Base-by-base conservation (phyloP, 257 asterid genomes). In the Voacanga thouarsii region DNA sequence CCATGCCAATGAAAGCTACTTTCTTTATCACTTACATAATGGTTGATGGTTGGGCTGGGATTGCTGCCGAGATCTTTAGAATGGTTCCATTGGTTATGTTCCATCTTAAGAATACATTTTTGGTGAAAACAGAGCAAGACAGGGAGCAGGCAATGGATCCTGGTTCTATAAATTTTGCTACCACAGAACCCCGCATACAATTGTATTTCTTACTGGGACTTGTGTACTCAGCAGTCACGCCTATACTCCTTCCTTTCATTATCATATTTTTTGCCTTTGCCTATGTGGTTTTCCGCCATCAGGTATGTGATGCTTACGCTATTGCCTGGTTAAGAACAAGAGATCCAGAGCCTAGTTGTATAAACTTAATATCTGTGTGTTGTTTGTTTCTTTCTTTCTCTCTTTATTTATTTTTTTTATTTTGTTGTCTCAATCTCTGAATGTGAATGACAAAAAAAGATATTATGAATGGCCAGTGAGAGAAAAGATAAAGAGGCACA, bases 31-130 rank as follows among this genome's bases (percentile, higher is more conserved):
- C 96, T 64, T 92, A 88, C 73, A 84, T 94, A 74, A 94, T 92
- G 98, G 96, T 94, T 49, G 98, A 94, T 75, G 98, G 98, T 74
- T 94, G 98, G 98, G 87, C 98, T 24, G 96, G 96, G 50, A 78
- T 90, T 82, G 98, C 97, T 59, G 92, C 92, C 1, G 98, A 94
- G 84, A 76, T 92, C 76, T 80, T 90, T 21, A 88, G 98, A 83
- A 43, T 90, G 81, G 85, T 85, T 77, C 96, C 98, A 9, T 80
- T 94, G 61, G 66, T 92, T 57, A 65, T 85, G 82, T 92, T 87
- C 77, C 97, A 94, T 84, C 24, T 92, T 15, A 89, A 92, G 80
- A 87, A 86, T n/a, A 81, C 96, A 45, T 90, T 94, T 81, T 79
- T 92, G 82, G 92, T 88, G 0, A 89, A 87, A 86, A 92, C 98